A percentile compares a stretch with the other conserved stretches of the same genome.
Conservation (phyloP, 1,284 basidiomycete genomes). For the Spongispora temasekensis region DNA sequence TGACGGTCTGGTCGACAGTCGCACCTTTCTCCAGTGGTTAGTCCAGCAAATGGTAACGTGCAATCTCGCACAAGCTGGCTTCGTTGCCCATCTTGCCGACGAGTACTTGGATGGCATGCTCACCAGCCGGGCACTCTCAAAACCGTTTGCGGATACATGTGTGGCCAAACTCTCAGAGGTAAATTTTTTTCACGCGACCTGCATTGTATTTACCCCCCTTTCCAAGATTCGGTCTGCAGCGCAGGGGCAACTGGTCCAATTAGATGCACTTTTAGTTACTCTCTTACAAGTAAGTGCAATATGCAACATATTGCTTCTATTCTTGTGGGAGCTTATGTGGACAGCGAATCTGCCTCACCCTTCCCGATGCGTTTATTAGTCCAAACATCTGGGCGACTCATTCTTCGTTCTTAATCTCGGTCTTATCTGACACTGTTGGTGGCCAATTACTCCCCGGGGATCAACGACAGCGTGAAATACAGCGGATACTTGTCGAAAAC, state of each 20-base stretch:
- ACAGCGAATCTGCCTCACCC: constrained; percentile 62
- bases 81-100: constrained; percentile 75
- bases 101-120: constrained; percentile 79
- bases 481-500: constrained; percentile 48
- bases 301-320: constrained; percentile 1
- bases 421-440: constrained; percentile 44
- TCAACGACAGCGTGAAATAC: constrained; percentile 42
- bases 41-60: constrained; percentile 74
- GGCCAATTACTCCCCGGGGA: constrained; percentile 34
- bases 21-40: constrained; percentile 82
- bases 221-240: constrained; percentile 55
- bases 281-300: constrained; percentile 56
- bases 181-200: background rate
- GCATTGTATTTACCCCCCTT: background rate
- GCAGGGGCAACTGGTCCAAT: constrained; percentile 54
- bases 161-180: constrained; percentile 73
- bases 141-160: constrained; percentile 69
- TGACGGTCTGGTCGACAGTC: constrained; percentile 81
- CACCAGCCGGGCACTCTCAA: constrained; percentile 62
- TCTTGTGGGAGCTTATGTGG: constrained; percentile 8
- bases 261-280: constrained; percentile 55
- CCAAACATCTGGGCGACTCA: constrained; percentile 66
- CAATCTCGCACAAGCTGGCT: constrained; percentile 85
- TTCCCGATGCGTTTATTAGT: constrained; percentile 74
- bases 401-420: constrained; percentile 45